Evolutionary conservation across 148 eudicot genomes (phyloP), one percentile per base, ranked within the genome.

Genomic region (Fagopyrum tataricum): DNA sequence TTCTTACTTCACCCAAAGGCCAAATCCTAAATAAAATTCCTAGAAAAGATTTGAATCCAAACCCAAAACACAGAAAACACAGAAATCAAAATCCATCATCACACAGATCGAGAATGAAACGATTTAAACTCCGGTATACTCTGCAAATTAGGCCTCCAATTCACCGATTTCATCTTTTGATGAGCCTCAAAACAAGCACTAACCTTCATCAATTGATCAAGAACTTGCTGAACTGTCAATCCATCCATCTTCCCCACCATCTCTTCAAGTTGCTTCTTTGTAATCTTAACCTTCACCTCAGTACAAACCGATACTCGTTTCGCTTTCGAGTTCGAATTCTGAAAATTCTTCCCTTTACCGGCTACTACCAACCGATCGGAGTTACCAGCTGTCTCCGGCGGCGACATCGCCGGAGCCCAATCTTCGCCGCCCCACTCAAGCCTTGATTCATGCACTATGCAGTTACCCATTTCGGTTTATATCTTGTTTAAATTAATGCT

Each of bases 141-240:
- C 15, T 81, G 81, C 40, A 91, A 52, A 4, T 72, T 82, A 2
- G 94, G 97, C 73, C 81, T 86, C 92, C 92, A 85, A 8, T 84
- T 43, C 18, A 43, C 0, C 6, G 69, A 15, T 18, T 42, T 37
- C 43, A 75, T 66, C 85, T 77, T n/a, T 9, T 66, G 72, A 13
- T 77, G 87, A 24, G 82, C 37, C 68, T 85, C 81, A 43, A 52
- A 79, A 17, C 61, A 39, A 64, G 81, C 79, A 46, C 80, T 68
- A 8, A 40, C 78, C 68, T 80, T 77, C 51, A 86, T 82, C 73
- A 89, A 43, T 62, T 74, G 77, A 6, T 75, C 72, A 10, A 87
- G 44, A 51, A 85, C 78, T 52, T 83, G 83, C 11, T 89, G 73
- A 49, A 86, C 80, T 0, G 84, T 64, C 61, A 83, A 59, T 12